A percentile compares a stretch with the other conserved stretches of the same genome.
Conservation (phyloP, 2,329 filamentous ascomycete genomes). For the Hypoxylon rubiginosum region DNA sequence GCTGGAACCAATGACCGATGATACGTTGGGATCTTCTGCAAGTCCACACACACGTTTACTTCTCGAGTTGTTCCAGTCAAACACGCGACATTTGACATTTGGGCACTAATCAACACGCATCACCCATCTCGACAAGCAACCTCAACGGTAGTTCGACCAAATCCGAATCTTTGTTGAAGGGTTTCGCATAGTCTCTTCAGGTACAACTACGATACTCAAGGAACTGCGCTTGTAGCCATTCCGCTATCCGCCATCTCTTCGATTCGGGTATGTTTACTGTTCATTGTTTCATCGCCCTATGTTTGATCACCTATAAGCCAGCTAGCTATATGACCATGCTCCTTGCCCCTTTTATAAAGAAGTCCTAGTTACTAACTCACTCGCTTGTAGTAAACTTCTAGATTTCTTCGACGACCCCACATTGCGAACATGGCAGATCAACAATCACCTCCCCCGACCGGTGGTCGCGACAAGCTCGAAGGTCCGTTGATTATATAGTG, state of each 20-base stretch:
- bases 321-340: background rate
- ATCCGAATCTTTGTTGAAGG: background rate
- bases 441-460: slow-evolving; percentile 47
- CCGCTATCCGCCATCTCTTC: slow-evolving; percentile 1
- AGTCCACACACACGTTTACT: slow-evolving; percentile 13
- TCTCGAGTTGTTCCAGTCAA: slow-evolving; percentile 15
- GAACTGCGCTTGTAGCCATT: background rate
- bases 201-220: background rate
- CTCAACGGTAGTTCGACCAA: slow-evolving; percentile 12
- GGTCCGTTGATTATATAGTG: slow-evolving; percentile 44
- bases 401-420: background rate
- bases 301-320: background rate
- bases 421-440: slow-evolving; percentile 48
- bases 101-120: slow-evolving; percentile 31
- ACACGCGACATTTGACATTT: slow-evolving; percentile 36
- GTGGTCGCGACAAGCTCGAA: slow-evolving; percentile 51
- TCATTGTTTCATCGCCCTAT: no score
- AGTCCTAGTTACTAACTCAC: slow-evolving; percentile 20
- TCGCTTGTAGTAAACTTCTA: background rate
- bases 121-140: slow-evolving; percentile 9
- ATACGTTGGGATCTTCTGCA: background rate
- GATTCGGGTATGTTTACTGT: slow-evolving; percentile 16
- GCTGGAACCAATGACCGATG: slow-evolving; percentile 26
- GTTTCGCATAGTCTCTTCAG: background rate
- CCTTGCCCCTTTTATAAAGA: background rate